A percentile compares a stretch with the other conserved stretches of the same genome.
phyloP scores from a whole-genome alignment of 129 eudicot species.

The Sambucus nigra region DNA sequence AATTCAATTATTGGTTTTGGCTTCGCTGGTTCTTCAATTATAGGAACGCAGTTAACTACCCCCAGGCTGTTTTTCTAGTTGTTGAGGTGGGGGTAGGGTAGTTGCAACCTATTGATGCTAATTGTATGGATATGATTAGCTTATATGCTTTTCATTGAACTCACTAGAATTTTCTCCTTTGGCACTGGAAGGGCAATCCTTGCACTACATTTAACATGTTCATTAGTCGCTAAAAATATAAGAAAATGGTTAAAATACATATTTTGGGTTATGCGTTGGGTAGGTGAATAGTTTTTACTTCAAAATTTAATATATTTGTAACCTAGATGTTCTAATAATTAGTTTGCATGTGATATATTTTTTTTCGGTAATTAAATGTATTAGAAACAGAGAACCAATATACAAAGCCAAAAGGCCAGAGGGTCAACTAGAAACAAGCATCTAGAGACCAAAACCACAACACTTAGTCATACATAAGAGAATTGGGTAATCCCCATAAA shows the following conservation, averaged over 20 bases:
- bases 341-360: conserved; percentile 10
- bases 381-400: no score
- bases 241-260: not conserved
- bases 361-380: no score
- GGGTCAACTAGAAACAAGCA: no score
- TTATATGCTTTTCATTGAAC: conserved; percentile 24
- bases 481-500: no score
- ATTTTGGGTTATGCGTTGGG: not conserved
- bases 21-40: conserved; percentile 47
- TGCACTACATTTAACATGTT: conserved; percentile 48
- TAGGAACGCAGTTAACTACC: conserved; percentile 35
- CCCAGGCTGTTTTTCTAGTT: conserved; percentile 17
- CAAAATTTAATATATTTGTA: not conserved
- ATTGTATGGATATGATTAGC: conserved; percentile 29
- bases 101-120: conserved; percentile 30
- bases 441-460: no score
- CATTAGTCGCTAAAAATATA: conserved; percentile 11
- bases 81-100: conserved; percentile 42
- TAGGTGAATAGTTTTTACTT: no score
- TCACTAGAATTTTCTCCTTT: conserved; percentile 71
- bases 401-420: no score
- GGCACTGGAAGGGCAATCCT: conserved; percentile 86
- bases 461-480: no score
- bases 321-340: not conserved
- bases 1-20: conserved; percentile 51